Evolutionary conservation across 2,329 filamentous ascomycete genomes (phyloP).

Genomic region (Hawksworthiomyces lignivorus): DNA sequence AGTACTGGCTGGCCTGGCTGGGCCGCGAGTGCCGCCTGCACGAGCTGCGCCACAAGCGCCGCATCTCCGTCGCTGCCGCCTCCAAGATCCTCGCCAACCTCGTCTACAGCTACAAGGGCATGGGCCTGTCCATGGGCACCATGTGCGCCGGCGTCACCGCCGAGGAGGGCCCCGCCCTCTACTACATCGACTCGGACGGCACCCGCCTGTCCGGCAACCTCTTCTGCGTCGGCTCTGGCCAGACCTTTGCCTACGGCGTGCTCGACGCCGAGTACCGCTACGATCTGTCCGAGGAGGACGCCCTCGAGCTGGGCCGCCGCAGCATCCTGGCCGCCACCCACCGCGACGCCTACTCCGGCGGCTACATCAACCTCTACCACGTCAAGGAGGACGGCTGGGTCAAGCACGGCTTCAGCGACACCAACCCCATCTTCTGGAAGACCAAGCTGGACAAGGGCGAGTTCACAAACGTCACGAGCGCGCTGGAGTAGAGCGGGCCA

Average conservation of each 20-base stretch:
- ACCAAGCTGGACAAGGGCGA: conserved; percentile 98
- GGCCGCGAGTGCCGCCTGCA: conserved; percentile 99
- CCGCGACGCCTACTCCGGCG: conserved; percentile 96
- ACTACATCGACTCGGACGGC: conserved; percentile 98
- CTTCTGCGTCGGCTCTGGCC: conserved; percentile 95
- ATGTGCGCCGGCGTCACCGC: conserved; percentile 98
- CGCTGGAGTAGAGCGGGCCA: conserved; percentile 49
- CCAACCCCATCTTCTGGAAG: conserved; percentile 99
- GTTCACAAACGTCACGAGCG: conserved; percentile 88
- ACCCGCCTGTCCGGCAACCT: conserved; percentile 88
- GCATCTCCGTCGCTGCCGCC: conserved; percentile 93
- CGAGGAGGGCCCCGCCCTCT: conserved; percentile 91
- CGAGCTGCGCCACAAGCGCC: conserved; percentile 97
- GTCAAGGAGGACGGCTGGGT: conserved; percentile 99
- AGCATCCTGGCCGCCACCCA: conserved; percentile 96
- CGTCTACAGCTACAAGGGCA: conserved; percentile 97
- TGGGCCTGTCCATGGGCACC: conserved; percentile 97
- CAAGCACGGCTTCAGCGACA: conserved; percentile 96
- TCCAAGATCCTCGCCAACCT: conserved; percentile 98
- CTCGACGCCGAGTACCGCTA: conserved; percentile 92
- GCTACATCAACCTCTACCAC: conserved; percentile 97
- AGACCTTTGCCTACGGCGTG: conserved; percentile 98
- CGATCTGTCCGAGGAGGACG: conserved; percentile 78
- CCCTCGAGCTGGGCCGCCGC: conserved; percentile 80
- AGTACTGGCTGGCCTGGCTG: conserved; percentile 99